phyloP scores from a whole-genome alignment of 495 filamentous ascomycete genomes.

The Sordaria brevicollis region DNA sequence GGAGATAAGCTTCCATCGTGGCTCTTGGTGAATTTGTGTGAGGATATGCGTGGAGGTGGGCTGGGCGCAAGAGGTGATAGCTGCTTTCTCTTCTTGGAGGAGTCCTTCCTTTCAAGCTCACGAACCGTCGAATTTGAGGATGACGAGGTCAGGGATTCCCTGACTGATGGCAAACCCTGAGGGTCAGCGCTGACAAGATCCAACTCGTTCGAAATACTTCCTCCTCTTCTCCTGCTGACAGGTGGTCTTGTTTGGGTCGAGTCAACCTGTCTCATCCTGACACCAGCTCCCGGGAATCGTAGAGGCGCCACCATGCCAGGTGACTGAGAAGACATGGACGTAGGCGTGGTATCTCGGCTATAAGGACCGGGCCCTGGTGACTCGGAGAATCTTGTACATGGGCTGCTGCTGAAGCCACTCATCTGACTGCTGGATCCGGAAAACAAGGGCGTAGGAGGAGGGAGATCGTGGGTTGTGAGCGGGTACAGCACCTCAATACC shows the following conservation, averaged over 20 bases:
- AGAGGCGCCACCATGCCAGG: conserved; percentile 58
- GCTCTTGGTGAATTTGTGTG: conserved; percentile 42
- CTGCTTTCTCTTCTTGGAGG: conserved; percentile 34
- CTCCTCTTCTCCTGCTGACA: conserved; percentile 48
- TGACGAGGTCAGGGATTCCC: conserved; percentile 53
- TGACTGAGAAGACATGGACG: conserved; percentile 94
- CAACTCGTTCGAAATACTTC: conserved; percentile 41
- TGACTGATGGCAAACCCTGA: conserved; percentile 51
- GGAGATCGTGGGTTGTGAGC: conserved; percentile 48
- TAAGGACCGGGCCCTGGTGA: conserved; percentile 75
- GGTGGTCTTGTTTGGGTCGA: conserved; percentile 58
- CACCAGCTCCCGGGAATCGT: conserved; percentile 38
- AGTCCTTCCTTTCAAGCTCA: conserved; percentile 29
- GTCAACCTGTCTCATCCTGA: conserved; percentile 47
- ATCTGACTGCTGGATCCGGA: conserved; percentile 42
- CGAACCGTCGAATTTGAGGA: conserved; percentile 48
- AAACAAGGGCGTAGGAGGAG: conserved; percentile 55
- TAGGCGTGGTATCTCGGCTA: conserved; percentile 85
- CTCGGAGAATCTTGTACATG: conserved; percentile 88
- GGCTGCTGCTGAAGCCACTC: conserved; percentile 60
- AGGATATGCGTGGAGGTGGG: conserved; percentile 54
- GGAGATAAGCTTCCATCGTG: conserved; percentile 23
- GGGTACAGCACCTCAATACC: conserved; percentile 31
- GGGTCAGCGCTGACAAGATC: conserved; percentile 36
- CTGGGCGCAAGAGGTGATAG: conserved; percentile 44